These are phyloP conservation scores for Sonneratia caseolaris DNA, from an alignment of 345 rosid species.

Conservation along the genomic window DNA sequence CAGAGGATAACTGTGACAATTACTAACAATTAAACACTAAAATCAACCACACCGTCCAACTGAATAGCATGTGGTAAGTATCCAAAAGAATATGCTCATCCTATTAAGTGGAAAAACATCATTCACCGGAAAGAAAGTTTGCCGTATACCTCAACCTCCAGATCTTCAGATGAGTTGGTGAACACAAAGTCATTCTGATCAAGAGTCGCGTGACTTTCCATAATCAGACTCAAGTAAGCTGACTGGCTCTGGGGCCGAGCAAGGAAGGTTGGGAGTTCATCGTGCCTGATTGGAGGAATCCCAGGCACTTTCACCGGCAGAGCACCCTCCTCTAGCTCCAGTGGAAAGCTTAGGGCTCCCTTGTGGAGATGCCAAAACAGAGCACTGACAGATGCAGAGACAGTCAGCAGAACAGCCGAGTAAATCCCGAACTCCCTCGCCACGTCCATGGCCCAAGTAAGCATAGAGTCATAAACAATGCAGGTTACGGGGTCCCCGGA, in stretches of 20 bases:
- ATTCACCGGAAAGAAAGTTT: background rate
- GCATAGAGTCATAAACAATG: constrained; percentile 34
- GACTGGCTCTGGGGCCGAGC: constrained; percentile 18
- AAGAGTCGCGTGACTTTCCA: constrained; percentile 18
- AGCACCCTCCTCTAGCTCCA: constrained; percentile 13
- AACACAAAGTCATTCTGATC: constrained; percentile 31
- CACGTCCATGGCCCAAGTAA: constrained; percentile 42
- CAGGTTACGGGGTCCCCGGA: constrained; percentile 24
- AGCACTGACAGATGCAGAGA: constrained; percentile 37
- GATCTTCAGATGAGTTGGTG: constrained; percentile 36
- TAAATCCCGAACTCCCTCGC: constrained; percentile 26
- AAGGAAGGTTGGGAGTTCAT: constrained; percentile 34
- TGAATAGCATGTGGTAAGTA: too few relatives aligned
- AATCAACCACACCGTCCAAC: too few relatives aligned
- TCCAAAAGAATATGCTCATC: too few relatives aligned
- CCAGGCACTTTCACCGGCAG: constrained; percentile 26
- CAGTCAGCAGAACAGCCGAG: constrained; percentile 31
- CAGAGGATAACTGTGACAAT: too few relatives aligned
- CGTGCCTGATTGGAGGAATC: constrained; percentile 22
- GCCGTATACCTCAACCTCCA: constrained; percentile 34
- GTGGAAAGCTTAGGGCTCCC: constrained; percentile 23
- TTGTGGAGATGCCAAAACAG: constrained; percentile 23
- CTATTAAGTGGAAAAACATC: too few relatives aligned
- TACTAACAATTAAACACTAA: background rate
- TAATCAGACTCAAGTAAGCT: constrained; percentile 26